A percentile compares a stretch with the other conserved stretches of the same genome.
Conservation (phyloP, 306 rosid genomes). For the Geum urbanum region DNA sequence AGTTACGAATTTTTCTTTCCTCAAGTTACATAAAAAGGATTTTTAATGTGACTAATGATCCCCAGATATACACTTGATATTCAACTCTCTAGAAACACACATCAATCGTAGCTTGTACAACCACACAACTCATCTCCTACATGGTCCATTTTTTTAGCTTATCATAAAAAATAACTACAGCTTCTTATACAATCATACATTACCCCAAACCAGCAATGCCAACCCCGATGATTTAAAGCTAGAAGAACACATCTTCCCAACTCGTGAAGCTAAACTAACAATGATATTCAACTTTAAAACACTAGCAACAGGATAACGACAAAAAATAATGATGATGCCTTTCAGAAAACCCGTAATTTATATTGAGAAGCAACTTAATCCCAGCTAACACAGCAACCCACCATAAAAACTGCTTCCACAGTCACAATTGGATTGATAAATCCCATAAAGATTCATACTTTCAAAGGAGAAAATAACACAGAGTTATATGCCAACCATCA, state of each 20-base stretch:
- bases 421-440: background rate
- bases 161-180: background rate
- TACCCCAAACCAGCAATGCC: background rate
- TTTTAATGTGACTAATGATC: background rate
- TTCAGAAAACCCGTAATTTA: background rate
- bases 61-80: slow-evolving; percentile 10
- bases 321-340: background rate
- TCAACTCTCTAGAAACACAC: slow-evolving; percentile 8
- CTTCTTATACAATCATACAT: background rate
- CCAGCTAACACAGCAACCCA: background rate
- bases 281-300: no score
- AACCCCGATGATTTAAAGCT: background rate
- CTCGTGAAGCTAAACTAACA: background rate
- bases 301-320: no score
- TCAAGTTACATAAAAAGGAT: background rate
- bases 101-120: background rate
- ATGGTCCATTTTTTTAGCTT: background rate
- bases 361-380: background rate
- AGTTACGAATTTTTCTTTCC: slow-evolving; percentile 3
- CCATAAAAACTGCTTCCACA: background rate
- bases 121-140: background rate
- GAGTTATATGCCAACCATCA: background rate
- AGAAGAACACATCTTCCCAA: background rate
- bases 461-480: background rate
- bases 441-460: background rate